Conservation (phyloP, 345 rosid genomes). For the Triadica sebifera region DNA sequence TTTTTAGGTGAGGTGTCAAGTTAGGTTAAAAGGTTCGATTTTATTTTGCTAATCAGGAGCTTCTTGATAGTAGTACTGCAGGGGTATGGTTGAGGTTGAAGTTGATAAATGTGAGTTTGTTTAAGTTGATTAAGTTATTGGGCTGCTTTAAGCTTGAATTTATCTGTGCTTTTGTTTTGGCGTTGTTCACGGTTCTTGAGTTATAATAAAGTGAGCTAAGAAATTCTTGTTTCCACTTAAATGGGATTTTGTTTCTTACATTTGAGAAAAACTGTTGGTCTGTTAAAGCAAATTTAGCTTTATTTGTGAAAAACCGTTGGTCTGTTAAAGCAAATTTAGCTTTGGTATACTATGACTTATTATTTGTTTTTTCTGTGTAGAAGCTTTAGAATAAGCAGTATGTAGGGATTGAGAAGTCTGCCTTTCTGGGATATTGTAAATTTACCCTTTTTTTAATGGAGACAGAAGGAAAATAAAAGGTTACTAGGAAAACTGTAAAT, state of each 20-base stretch:
- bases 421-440: not conserved
- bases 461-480: not conserved
- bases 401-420: not conserved
- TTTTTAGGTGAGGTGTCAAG: not conserved
- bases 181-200: not conserved
- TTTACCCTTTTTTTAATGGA: not conserved
- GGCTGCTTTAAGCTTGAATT: not conserved
- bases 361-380: not conserved
- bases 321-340: not conserved
- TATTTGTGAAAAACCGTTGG: not conserved
- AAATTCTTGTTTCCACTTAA: not conserved
- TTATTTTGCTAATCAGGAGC: not conserved
- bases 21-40: not conserved
- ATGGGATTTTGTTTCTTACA: not conserved
- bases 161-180: not conserved
- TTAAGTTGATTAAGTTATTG: not conserved
- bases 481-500: not conserved
- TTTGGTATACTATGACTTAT: not conserved
- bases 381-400: not conserved
- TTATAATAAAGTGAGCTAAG: not conserved
- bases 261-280: not conserved
- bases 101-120: not conserved
- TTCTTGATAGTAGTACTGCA: not conserved
- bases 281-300: not conserved
- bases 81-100: constrained; percentile 5